phyloP scores from a whole-genome alignment of 108 stramenopile species.

The Stephanodiscus triporus region DNA sequence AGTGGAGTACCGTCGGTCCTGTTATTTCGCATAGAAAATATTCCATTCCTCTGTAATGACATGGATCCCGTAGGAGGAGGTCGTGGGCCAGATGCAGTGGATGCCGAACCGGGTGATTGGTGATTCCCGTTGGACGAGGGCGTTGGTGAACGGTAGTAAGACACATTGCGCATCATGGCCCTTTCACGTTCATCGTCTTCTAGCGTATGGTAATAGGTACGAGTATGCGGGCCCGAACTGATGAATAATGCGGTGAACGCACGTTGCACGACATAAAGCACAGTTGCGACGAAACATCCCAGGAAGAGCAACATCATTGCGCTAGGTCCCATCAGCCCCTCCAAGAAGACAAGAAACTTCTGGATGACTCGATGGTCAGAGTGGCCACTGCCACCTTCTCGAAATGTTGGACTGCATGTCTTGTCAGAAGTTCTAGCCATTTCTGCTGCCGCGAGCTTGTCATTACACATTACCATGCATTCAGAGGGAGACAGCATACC shows the following conservation, averaged over 20 bases:
- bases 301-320: constrained; percentile 27
- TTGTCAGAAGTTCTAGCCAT: background rate
- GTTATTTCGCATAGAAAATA: constrained; percentile 33
- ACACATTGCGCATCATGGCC: constrained; percentile 42
- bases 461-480: constrained; percentile 25
- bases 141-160: constrained; percentile 39
- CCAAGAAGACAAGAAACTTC: constrained; percentile 4
- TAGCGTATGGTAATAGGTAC: constrained; percentile 30
- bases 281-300: constrained; percentile 20
- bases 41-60: constrained; percentile 42
- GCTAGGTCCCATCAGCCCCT: constrained; percentile 27
- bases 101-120: background rate
- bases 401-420: constrained; percentile 8
- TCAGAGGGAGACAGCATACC: constrained; percentile 16
- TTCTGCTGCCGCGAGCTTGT: constrained; percentile 18
- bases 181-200: constrained; percentile 41
- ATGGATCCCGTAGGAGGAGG: constrained; percentile 15
- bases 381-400: constrained; percentile 1
- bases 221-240: constrained; percentile 25
- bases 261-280: constrained; percentile 23
- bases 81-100: background rate
- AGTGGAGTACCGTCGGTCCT: constrained; percentile 6
- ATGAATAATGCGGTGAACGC: constrained; percentile 22
- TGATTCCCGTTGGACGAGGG: constrained; percentile 18
- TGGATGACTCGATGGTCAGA: constrained; percentile 15